Percentiles rank a stretch among this genome's conserved stretches.
These are phyloP conservation scores for Prunus kanzakura DNA, from an alignment of 306 rosid genomes.

Conservation along the genomic window DNA sequence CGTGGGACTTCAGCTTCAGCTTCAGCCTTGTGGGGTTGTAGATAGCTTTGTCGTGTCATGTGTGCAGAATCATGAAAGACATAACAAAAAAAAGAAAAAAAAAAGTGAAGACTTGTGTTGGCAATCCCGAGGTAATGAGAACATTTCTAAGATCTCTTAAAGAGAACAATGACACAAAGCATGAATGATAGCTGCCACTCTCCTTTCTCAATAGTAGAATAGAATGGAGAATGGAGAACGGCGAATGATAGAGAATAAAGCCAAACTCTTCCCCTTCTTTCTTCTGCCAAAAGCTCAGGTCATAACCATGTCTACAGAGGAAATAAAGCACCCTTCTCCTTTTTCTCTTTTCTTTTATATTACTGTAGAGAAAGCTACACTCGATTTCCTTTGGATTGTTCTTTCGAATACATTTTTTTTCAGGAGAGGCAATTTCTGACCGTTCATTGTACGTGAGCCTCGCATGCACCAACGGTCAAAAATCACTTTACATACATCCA, in stretches of 20 bases:
- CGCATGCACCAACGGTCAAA: no score
- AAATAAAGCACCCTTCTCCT: background rate
- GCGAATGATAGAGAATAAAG: background rate
- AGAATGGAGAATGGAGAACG: background rate
- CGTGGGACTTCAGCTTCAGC: conserved; percentile 5
- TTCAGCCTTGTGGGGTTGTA: background rate
- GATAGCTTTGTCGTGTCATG: background rate
- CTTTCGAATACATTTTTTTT: no score
- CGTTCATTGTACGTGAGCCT: no score
- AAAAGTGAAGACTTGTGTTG: background rate
- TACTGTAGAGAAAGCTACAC: background rate
- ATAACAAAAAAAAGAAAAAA: background rate
- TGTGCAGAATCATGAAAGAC: background rate
- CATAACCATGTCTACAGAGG: background rate
- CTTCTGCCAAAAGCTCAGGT: background rate
- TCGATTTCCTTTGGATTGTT: background rate
- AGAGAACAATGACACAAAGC: conserved; percentile 19
- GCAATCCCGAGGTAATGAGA: conserved; percentile 43
- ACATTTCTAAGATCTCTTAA: conserved; percentile 9
- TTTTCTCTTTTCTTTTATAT: background rate
- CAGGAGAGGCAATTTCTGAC: no score
- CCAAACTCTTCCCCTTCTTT: background rate
- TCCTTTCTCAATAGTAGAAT: no score
- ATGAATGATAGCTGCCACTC: no score
- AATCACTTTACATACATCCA: no score